Evolutionary conservation across 2,329 filamentous ascomycete genomes (phyloP).

Genomic region (Aureobasidium sp.): DNA sequence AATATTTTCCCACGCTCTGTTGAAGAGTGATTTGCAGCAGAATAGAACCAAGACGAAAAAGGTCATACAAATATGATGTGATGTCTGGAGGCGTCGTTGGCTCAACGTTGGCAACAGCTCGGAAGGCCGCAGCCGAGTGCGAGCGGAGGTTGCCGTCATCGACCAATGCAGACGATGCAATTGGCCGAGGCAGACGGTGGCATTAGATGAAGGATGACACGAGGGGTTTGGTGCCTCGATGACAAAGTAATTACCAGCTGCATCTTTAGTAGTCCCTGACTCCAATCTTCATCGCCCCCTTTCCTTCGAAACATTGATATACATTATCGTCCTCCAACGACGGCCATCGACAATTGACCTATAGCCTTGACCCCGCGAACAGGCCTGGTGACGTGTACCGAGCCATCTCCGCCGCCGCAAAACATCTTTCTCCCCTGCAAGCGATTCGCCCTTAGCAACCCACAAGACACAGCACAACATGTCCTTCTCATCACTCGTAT

Average conservation of each 20-base stretch:
- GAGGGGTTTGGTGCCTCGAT: conserved; percentile 1
- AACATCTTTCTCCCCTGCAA: conserved; percentile 2
- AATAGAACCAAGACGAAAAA: not conserved
- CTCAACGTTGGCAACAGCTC: not conserved
- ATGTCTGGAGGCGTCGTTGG: not conserved
- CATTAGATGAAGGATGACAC: not conserved
- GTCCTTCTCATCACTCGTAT: conserved; percentile 48
- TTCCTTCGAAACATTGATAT: not conserved
- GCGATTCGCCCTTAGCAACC: not conserved
- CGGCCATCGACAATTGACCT: not conserved
- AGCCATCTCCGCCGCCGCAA: conserved; percentile 5
- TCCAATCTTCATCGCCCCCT: not conserved
- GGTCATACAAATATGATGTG: not conserved
- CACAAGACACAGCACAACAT: conserved; percentile 25
- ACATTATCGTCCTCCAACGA: not conserved
- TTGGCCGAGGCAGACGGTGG: conserved; percentile 12
- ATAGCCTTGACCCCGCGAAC: not conserved
- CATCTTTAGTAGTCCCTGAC: not conserved
- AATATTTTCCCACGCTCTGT: too few relatives aligned
- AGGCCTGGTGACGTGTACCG: conserved; percentile 3
- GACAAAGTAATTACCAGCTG: not conserved
- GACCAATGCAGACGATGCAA: not conserved
- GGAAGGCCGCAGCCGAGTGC: not conserved
- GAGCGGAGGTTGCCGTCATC: not conserved
- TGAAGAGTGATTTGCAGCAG: too few relatives aligned